A percentile compares a stretch with the other conserved stretches of the same genome.
phyloP scores from a whole-genome alignment of 2,329 filamentous ascomycete species.

The Colletotrichum sp. region DNA sequence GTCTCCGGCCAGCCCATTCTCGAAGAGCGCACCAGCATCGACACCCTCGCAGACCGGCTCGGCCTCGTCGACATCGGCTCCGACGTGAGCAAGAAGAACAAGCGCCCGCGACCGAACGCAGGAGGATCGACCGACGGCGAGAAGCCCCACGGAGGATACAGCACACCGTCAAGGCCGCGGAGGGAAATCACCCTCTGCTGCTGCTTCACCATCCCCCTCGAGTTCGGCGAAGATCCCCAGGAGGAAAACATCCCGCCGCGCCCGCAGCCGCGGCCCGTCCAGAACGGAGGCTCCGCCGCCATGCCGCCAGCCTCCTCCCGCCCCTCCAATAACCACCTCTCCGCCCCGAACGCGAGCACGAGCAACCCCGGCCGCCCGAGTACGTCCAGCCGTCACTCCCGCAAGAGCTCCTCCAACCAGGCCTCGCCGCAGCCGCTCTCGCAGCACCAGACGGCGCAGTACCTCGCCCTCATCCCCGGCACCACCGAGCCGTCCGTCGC shows the following conservation, averaged over 20 bases:
- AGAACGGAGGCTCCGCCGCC: constrained; percentile 28
- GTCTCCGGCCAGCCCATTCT: constrained; percentile 56
- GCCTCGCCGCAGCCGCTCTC: constrained; percentile 32
- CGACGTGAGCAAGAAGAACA: constrained; percentile 42
- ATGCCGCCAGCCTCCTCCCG: not conserved
- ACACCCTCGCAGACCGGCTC: constrained; percentile 82
- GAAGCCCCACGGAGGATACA: constrained; percentile 11
- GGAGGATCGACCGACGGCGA: constrained; percentile 5
- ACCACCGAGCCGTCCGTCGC: constrained; percentile 70
- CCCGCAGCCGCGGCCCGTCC: constrained; percentile 53
- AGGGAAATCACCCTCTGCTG: constrained; percentile 48
- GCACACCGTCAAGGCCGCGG: constrained; percentile 33
- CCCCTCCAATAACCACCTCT: constrained; percentile 18
- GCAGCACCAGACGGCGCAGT: constrained; percentile 42
- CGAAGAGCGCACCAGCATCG: constrained; percentile 76
- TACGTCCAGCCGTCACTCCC: constrained; percentile 28
- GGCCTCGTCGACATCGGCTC: constrained; percentile 69
- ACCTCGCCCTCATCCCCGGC: constrained; percentile 73
- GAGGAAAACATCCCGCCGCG: constrained; percentile 36
- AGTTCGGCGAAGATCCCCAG: constrained; percentile 38
- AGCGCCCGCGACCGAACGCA: constrained; percentile 25
- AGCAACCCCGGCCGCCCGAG: constrained; percentile 18
- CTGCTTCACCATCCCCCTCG: constrained; percentile 56
- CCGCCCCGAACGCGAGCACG: not conserved
- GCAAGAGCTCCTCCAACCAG: constrained; percentile 31